Conservation (phyloP, 2,329 filamentous ascomycete genomes). For the Epichloe uncinata region DNA sequence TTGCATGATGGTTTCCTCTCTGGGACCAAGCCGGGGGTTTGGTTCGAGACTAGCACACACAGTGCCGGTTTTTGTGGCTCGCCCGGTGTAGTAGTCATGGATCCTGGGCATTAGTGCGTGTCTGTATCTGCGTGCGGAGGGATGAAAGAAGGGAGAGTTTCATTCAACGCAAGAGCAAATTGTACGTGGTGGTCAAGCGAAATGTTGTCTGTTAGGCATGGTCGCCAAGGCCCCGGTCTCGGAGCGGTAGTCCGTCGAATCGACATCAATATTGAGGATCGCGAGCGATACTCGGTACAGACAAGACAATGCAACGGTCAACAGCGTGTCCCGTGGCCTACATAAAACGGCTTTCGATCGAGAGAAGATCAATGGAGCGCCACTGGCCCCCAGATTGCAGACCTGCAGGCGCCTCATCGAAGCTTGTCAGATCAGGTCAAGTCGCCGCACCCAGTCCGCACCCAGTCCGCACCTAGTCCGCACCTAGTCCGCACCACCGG, state of each 20-base stretch:
- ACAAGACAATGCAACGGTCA: no score
- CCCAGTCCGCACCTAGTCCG: no score
- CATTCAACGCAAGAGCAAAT: background rate
- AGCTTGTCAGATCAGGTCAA: no score
- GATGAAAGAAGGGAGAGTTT: background rate
- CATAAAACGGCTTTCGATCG: no score
- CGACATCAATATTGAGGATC: no score
- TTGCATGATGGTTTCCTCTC: constrained; percentile 1
- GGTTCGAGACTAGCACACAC: background rate
- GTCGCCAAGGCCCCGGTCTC: background rate
- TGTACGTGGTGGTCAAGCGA: background rate
- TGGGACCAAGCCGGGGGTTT: constrained; percentile 1
- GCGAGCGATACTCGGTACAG: background rate
- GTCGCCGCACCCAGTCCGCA: background rate
- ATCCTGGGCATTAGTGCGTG: background rate
- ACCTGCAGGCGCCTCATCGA: background rate
- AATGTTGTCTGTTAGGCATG: background rate
- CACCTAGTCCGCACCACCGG: no score
- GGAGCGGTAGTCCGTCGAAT: background rate
- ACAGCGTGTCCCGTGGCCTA: no score
- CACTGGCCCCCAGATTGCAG: background rate
- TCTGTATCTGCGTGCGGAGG: background rate
- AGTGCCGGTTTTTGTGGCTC: constrained; percentile 1
- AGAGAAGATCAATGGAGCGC: background rate
- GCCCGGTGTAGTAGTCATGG: background rate